Base-by-base conservation (phyloP, 2,329 filamentous ascomycete species). In the Ophiocordyceps polyrhachis-furcata region DNA sequence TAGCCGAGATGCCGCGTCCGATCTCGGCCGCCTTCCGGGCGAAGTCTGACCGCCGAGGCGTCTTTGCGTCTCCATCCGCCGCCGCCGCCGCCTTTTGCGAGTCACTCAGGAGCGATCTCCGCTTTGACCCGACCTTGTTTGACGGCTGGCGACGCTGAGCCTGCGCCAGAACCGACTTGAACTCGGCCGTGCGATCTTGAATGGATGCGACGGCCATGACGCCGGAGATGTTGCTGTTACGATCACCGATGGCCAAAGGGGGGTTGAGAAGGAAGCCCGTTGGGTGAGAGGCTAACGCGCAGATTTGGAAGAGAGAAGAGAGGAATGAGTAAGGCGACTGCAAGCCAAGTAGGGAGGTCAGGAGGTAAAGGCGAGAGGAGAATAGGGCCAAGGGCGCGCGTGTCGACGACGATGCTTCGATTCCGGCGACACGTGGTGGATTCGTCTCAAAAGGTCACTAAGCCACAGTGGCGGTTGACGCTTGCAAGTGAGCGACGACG, bases 131-230 rank as follows among this genome's bases (percentile, higher is more conserved):
- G 44, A 81, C 71, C 66, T 93, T 94, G 48, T 76, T 77, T 12
- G 80, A 73, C 29, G 79, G 78, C 56, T 91, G 79, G 50, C 80
- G 76, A 58, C 81, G 83, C 64, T 93, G 86, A 44, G 85, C 83
- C 60, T 93, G 85, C 41, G 76, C 71, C 49, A 96, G 76, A 56
- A 96, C 93, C 51, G 87, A 83, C 61, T 81, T 82, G 73, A 98
- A 98, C 71, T 98, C 91, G 58, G 79, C 74, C 47, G 91, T 98
- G 58, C 91, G 85, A 68, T 98, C 91, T 70, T 98, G 91, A 62
- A 96, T 93, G 44, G 87, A 89, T 48, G 71, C 61, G 58, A 77
- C 70, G 46, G 75, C 74, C 76, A 81, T 81, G 48, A 46, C 46
- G 47, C 46, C 47, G 46, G 15, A 5, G 23, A 12, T n/a, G 12